Base-by-base conservation (phyloP, 305 asterid genomes). In the Fraxinus velutina region DNA sequence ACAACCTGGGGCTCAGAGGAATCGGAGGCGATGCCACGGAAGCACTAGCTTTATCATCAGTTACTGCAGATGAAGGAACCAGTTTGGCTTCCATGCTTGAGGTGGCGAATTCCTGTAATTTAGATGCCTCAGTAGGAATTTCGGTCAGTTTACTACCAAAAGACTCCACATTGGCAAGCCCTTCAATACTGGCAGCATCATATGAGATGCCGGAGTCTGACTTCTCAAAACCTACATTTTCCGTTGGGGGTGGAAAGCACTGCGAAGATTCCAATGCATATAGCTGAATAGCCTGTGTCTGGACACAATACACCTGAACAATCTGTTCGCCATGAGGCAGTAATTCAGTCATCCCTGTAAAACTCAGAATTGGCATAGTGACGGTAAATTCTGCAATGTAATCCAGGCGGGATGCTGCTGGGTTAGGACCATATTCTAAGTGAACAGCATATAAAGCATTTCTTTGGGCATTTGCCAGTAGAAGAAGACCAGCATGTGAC, bases 231-330 rank as follows among this genome's bases (percentile, higher is more conserved):
- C 82, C 72, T 37, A 82, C 81, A 80, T 81, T 90, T 77, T 90
- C 98, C 77, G 87, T 81, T 1, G 92, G 97, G 71, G 92, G 92
- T 57, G 98, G 98, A 68, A 93, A 86, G 88, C 98, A 95, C 86
- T 92, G 98, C 30, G 93, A 92, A 79, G 92, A 88, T 74, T 95
- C 98, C 88, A 95, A 83, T 44, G 98, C 97, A 86, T 94, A 93
- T 87, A 93, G 98, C 89, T 95, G 98, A 87, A 95, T 95, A 78
- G 98, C 98, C 86, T 90, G 98, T 1, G 98, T 95, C 87, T 95
- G 98, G 83, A 95, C 97, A 80, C 98, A 93, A 82, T 95, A 95
- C 66, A 95, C 97, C 89, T 92, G 97, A 78, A 92, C 97, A 79
- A 90, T 86, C 82, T 93, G 98, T 78, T 95, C 98, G 34, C 97